Base-by-base conservation (phyloP, 2,329 filamentous ascomycete genomes). In the Colletotrichum camelliae region DNA sequence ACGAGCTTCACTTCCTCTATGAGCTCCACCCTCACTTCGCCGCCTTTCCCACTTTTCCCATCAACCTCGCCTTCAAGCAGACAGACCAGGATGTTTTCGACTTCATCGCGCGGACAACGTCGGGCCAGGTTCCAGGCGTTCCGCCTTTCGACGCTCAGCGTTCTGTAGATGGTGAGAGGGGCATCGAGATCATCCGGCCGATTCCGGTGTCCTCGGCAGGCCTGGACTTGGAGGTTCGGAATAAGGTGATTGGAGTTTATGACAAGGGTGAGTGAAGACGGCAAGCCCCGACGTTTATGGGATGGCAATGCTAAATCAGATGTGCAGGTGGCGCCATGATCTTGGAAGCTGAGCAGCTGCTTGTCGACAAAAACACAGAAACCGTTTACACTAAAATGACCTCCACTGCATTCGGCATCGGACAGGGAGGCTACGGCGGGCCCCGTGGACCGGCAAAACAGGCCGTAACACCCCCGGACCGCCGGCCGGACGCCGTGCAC, bases 21-120 rank as follows among this genome's bases (percentile, higher is more conserved):
- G 87, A 88, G 68, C 81, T 86, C 2, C 83, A 88, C 43, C 85
- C 86, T 7, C 80, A 82, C 24, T 88, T 88, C 62, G 83, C 86
- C 18, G 81, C 80, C 8, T 88, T 88, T 76, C 87, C 87, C n/a
- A 88, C 87, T 0, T 88, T 87, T 72, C 84, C 87, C 33, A 84
- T 87, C 77, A 87, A 87, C 71, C 82, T 87, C 6, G 81, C 82
- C 48, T 88, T 87, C 80, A 88, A 88, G 79, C 83, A 85, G 78
- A 86, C 86, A 7, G 83, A 85, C 67, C 84, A 87, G 72, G 86
- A 88, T 77, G 85, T 87, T 57, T 85, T 84, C 72, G 83, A 87
- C 79, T 87, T 86, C 77, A 82, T 84, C 77, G 79, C 82, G 8
- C 83, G 83, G 29, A 83, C 82, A 33, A 82, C 82, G 2, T 77